phyloP scores from a whole-genome alignment of 257 asterid genomes.

The Linaria vulgaris region DNA sequence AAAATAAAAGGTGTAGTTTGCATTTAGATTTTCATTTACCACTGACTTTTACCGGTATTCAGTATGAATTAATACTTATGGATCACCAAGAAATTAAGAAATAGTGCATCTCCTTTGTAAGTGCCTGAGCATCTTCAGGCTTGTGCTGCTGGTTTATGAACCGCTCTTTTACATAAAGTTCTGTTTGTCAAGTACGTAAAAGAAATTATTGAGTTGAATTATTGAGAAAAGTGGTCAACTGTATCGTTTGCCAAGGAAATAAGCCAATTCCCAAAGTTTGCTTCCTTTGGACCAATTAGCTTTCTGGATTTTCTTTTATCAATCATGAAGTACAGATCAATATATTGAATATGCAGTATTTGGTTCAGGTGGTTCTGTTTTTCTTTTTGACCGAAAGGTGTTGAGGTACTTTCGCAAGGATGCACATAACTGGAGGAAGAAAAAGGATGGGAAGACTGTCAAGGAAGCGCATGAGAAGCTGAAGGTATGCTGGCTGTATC shows the following conservation, averaged over 20 bases:
- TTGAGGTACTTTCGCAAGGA: conserved; percentile 93
- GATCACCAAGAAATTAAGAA: too few species aligned
- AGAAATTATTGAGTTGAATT: neutral
- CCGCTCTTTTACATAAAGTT: neutral
- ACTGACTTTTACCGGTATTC: too few species aligned
- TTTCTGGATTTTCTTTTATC: neutral
- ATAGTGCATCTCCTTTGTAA: neutral
- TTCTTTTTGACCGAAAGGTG: conserved; percentile 90
- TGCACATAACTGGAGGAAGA: conserved; percentile 96
- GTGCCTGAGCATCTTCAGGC: conserved; percentile 10
- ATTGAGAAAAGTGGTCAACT: conserved; percentile 12
- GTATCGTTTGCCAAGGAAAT: conserved; percentile 11
- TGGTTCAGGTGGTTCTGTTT: conserved; percentile 90
- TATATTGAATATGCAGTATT: conserved; percentile 26
- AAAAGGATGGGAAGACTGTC: conserved; percentile 93
- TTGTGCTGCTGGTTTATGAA: neutral
- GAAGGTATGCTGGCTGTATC: conserved; percentile 55
- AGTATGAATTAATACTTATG: too few species aligned
- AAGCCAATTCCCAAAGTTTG: conserved; percentile 5
- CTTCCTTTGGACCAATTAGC: neutral
- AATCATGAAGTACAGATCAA: conserved; percentile 20
- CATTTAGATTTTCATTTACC: too few species aligned
- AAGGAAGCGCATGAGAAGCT: conserved; percentile 98
- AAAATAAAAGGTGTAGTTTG: too few species aligned
- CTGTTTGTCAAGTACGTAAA: conserved; percentile 10